Evolutionary conservation across 1,284 basidiomycete species (phyloP).

Genomic region (Sporisorium iseilematis-ciliati): DNA sequence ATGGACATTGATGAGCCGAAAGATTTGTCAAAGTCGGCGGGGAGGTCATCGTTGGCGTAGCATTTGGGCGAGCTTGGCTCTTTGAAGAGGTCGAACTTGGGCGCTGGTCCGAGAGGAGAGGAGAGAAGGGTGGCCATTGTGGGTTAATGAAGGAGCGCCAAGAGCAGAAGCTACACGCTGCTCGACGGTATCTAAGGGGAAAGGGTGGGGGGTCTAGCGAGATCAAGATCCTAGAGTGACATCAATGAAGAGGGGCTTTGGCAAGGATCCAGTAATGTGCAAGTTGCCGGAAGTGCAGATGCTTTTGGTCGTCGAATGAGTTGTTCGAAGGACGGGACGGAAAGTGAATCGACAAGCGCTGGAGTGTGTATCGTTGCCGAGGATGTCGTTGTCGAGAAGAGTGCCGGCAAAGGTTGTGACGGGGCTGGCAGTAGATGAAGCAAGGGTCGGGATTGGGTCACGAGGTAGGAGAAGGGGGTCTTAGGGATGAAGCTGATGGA

Average conservation of each 20-base stretch:
- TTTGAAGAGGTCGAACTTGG: constrained; percentile 51
- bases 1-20: constrained; percentile 69
- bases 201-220: not conserved
- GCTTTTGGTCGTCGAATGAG: not conserved
- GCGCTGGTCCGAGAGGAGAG: constrained; percentile 37
- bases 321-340: not conserved
- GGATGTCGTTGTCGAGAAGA: not conserved
- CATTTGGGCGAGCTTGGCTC: constrained; percentile 53
- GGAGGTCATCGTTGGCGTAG: constrained; percentile 52
- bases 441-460: not conserved
- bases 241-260: constrained; percentile 7
- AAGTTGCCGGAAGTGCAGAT: not conserved
- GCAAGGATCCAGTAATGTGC: not conserved
- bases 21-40: constrained; percentile 63
- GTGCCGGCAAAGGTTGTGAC: not conserved
- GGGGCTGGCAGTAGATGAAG: not conserved
- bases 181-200: not conserved
- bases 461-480: not conserved
- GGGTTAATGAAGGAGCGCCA: not conserved
- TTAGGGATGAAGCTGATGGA: not conserved
- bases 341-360: not conserved
- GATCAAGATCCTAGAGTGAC: constrained; percentile 6
- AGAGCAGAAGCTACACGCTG: not conserved
- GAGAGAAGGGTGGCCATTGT: constrained; percentile 50
- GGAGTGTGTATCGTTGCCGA: not conserved